These are phyloP conservation scores for Salix dunnii DNA, from an alignment of 345 rosid species.

Conservation along the genomic window DNA sequence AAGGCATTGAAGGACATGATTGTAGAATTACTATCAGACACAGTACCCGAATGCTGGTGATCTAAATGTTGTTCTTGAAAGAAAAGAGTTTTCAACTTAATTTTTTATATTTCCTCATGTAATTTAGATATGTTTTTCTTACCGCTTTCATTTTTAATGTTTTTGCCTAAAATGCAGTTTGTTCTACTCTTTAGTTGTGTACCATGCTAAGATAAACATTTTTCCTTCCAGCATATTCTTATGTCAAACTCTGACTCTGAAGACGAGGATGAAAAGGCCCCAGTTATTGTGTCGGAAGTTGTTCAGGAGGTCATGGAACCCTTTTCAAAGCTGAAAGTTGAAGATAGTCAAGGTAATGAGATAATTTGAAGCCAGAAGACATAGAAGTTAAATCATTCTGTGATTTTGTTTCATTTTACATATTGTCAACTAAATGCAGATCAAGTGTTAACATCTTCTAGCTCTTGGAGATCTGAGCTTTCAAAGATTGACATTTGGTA, in stretches of 20 bases:
- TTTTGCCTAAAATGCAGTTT: neutral
- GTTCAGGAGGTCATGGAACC: slow-evolving; percentile 45
- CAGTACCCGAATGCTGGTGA: too few species aligned
- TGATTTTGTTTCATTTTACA: neutral
- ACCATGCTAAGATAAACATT: slow-evolving; percentile 13
- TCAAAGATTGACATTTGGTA: slow-evolving; percentile 74
- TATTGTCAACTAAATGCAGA: slow-evolving; percentile 22
- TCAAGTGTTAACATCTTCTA: slow-evolving; percentile 21
- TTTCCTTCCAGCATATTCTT: slow-evolving; percentile 37
- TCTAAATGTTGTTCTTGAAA: too few species aligned
- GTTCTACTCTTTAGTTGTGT: neutral
- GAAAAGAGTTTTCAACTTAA: neutral
- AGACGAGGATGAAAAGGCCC: slow-evolving; percentile 39
- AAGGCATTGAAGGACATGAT: neutral
- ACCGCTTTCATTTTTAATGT: neutral
- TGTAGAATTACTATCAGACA: neutral
- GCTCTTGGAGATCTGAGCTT: slow-evolving; percentile 61
- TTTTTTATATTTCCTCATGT: neutral
- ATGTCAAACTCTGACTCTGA: slow-evolving; percentile 60
- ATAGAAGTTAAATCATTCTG: neutral
- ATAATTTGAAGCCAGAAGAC: slow-evolving; percentile 7
- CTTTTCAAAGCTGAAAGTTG: slow-evolving; percentile 54
- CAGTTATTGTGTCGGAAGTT: slow-evolving; percentile 13
- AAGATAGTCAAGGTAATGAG: slow-evolving; percentile 36
- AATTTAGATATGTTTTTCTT: neutral